A percentile compares a stretch with the other conserved stretches of the same genome.
phyloP scores from a whole-genome alignment of 192 early-diverging fungal species.

The Dissophora ornata region DNA sequence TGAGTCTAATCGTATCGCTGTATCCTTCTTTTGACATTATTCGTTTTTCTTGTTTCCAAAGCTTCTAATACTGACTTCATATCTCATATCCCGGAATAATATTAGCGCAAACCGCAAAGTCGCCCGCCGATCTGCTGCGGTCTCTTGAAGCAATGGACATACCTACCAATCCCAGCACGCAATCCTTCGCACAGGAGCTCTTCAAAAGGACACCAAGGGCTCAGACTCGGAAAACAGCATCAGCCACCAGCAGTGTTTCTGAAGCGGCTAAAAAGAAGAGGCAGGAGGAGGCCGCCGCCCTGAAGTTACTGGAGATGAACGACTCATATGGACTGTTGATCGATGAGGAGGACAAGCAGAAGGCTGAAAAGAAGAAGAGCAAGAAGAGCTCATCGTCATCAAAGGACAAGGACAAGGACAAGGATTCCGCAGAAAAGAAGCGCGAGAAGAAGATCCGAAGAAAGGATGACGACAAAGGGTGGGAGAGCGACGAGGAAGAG shows the following conservation, averaged over 20 bases:
- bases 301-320: constrained; percentile 34
- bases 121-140: constrained; percentile 59
- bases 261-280: constrained; percentile 55
- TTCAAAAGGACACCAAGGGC: constrained; percentile 64
- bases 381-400: constrained; percentile 29
- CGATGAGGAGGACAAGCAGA: constrained; percentile 26
- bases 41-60: too few relatives aligned
- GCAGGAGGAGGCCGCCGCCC: constrained; percentile 22
- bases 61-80: too few relatives aligned
- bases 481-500: constrained; percentile 73
- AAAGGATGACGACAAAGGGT: constrained; percentile 44
- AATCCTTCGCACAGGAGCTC: constrained; percentile 75
- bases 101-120: constrained; percentile 70
- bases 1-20: too few relatives aligned
- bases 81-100: too few relatives aligned
- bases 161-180: constrained; percentile 62
- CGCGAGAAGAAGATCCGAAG: constrained; percentile 58
- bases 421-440: constrained; percentile 8
- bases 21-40: too few relatives aligned
- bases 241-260: constrained; percentile 16
- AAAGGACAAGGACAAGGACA: constrained; percentile 40
- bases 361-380: constrained; percentile 31
- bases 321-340: constrained; percentile 33
- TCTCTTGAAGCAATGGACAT: constrained; percentile 72
- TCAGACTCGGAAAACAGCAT: constrained; percentile 50